Base-by-base conservation (phyloP, 225 moss, liverwort and hornwort species). In the Lunularia cruciata region DNA sequence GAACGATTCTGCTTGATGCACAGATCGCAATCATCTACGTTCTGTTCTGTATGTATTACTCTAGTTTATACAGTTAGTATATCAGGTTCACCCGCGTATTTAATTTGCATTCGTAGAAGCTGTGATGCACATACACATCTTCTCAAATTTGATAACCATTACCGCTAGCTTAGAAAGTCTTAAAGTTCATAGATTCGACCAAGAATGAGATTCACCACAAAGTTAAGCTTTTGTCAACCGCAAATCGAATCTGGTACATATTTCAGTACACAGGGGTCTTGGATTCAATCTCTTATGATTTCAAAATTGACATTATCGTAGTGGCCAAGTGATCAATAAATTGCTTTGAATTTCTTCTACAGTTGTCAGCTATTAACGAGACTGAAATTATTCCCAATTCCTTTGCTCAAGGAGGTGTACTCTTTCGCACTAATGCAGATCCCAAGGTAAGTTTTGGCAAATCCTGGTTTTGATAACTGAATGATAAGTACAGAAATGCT, bases 361-460 rank as follows among this genome's bases (percentile, higher is more conserved):
- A 92, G 89, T 48, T 92, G 60, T 83, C 86, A 61, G 76, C 71
- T 57, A 72, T 92, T 40, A 76, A 87, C 49, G 86, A 84, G 22
- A 87, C 78, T 38, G 63, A 54, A 20, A 76, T 89, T 15, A 64
- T 86, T 14, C 69, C 75, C 1, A 85, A 84, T 33, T 69, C 84
- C 57, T 69, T 81, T 42, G 68, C 76, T 56, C 82, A 82, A 65
- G 92, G 92, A 78, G 92, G 92, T 47, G 73, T 89, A 12, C 81
- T 83, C 39, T 92, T 89, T 75, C 89, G 70, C 71, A 84, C 92
- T 8, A 76, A 60, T 33, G 78, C 87, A 14, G 51, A 83, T 63
- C 83, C 86, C 45, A 73, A 88, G 83, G 89, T 91, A 48, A 67
- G 38, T 40, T 13, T 40, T 40, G 8, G 40, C n/a, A n/a, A n/a